Conservation (phyloP, 2,329 filamentous ascomycete genomes). For the Diaporthe australafricana region DNA sequence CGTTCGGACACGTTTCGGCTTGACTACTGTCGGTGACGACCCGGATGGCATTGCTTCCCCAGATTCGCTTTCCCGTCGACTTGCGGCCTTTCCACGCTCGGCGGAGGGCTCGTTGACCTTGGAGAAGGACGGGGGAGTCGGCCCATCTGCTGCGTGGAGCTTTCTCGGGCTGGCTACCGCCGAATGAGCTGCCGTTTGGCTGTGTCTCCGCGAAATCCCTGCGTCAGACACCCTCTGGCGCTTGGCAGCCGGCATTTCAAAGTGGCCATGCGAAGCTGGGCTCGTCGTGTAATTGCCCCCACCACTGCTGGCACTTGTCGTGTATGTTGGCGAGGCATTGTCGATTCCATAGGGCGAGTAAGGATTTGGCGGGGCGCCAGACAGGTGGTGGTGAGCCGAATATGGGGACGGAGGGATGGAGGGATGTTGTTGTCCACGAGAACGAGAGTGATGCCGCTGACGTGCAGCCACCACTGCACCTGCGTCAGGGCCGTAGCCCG, state of each 20-base stretch:
- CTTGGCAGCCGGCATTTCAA: constrained; percentile 35
- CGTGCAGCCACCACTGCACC: constrained; percentile 29
- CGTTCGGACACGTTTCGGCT: constrained; percentile 88
- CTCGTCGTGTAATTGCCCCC: constrained; percentile 30
- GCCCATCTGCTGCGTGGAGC: not conserved
- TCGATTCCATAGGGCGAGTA: constrained; percentile 27
- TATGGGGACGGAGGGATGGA: not conserved
- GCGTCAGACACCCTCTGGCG: constrained; percentile 34
- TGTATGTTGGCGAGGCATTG: constrained; percentile 29
- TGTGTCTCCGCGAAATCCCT: not conserved
- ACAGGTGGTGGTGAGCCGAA: constrained; percentile 8
- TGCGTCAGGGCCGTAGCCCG: constrained; percentile 38
- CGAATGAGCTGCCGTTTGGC: not conserved
- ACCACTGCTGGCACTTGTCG: constrained; percentile 27
- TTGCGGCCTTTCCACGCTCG: not conserved
- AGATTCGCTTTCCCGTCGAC: constrained; percentile 14
- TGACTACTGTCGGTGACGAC: constrained; percentile 48
- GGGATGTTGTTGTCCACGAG: constrained; percentile 17
- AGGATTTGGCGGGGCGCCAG: not conserved
- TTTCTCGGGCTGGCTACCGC: not conserved
- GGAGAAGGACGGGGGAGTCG: not conserved
- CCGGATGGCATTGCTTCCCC: not conserved
- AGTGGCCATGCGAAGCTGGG: constrained; percentile 31
- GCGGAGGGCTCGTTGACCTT: not conserved
- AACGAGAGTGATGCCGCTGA: constrained; percentile 27